phyloP scores from a whole-genome alignment of 2,329 filamentous ascomycete genomes.

The Sphaceloma murrayae region DNA sequence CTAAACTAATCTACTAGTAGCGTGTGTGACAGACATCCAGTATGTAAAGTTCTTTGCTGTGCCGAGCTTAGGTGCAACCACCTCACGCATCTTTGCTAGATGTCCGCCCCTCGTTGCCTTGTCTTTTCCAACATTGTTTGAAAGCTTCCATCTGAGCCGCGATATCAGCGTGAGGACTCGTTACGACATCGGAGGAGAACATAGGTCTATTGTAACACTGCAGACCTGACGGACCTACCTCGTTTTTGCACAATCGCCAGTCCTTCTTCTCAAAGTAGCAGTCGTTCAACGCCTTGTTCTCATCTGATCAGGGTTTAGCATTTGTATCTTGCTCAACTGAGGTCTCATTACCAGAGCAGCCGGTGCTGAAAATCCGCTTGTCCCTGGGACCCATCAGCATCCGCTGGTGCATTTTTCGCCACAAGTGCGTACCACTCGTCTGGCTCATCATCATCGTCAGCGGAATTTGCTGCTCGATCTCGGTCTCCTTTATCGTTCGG shows the following conservation, averaged over 20 bases:
- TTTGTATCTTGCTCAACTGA: conserved; percentile 11
- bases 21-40: no score
- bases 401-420: no score
- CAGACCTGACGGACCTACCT: conserved; percentile 52
- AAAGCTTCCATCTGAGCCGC: conserved; percentile 72
- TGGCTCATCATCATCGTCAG: conserved; percentile 68
- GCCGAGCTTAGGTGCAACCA: conserved; percentile 4
- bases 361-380: conserved; percentile 94
- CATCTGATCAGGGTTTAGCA: conserved; percentile 47
- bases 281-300: conserved; percentile 84
- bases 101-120: conserved; percentile 79
- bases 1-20: no score
- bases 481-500: conserved; percentile 24
- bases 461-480: conserved; percentile 20
- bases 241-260: conserved; percentile 78
- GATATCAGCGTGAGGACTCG: conserved; percentile 1
- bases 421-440: conserved; percentile 99
- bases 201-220: neutral
- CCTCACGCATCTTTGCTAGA: conserved; percentile 57
- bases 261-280: conserved; percentile 96
- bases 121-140: conserved; percentile 79
- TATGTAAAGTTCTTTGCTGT: neutral
- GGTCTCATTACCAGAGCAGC: conserved; percentile 66
- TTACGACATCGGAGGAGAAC: neutral
- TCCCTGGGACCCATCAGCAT: no score